Conservation (phyloP, 2,329 filamentous ascomycete genomes). For the Alternaria metachromatica region DNA sequence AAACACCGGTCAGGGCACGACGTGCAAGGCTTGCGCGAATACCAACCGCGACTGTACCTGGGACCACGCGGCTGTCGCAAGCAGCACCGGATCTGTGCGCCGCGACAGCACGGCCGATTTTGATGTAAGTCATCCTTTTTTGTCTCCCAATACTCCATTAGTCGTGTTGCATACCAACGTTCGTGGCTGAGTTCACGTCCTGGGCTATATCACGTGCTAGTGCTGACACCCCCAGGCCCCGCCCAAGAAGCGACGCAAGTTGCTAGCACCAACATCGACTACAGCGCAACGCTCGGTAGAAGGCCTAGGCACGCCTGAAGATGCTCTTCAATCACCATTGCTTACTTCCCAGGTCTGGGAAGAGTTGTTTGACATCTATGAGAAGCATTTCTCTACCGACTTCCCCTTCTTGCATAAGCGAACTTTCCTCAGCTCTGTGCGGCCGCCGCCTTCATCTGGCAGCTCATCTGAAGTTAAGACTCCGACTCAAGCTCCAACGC, state of each 20-base stretch:
- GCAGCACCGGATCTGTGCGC: slow-evolving; percentile 47
- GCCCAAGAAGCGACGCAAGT: slow-evolving; percentile 45
- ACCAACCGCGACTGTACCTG: slow-evolving; percentile 76
- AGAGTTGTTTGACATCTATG: slow-evolving; percentile 73
- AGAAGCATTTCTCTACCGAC: slow-evolving; percentile 74
- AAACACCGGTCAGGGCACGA: slow-evolving; percentile 74
- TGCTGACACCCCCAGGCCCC: slow-evolving; percentile 12
- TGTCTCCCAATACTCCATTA: neutral
- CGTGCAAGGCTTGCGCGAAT: slow-evolving; percentile 77
- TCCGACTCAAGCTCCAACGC: slow-evolving; percentile 31
- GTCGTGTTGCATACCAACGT: neutral
- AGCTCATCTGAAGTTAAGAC: slow-evolving; percentile 22
- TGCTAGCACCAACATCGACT: slow-evolving; percentile 42
- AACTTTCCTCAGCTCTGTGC: slow-evolving; percentile 59
- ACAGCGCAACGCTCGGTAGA: slow-evolving; percentile 44
- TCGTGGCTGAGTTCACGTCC: neutral
- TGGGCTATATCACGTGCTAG: neutral
- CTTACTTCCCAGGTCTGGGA: slow-evolving; percentile 71
- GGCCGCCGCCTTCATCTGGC: slow-evolving; percentile 40
- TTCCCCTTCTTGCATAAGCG: slow-evolving; percentile 74
- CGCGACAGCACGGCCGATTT: slow-evolving; percentile 42
- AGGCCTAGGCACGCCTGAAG: slow-evolving; percentile 56
- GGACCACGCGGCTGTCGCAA: slow-evolving; percentile 58
- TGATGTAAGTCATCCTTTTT: slow-evolving; percentile 27
- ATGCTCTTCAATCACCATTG: slow-evolving; percentile 67